Base-by-base conservation (phyloP, 371 early-diverging fungal genomes). In the Dichotomocladium elegans region DNA sequence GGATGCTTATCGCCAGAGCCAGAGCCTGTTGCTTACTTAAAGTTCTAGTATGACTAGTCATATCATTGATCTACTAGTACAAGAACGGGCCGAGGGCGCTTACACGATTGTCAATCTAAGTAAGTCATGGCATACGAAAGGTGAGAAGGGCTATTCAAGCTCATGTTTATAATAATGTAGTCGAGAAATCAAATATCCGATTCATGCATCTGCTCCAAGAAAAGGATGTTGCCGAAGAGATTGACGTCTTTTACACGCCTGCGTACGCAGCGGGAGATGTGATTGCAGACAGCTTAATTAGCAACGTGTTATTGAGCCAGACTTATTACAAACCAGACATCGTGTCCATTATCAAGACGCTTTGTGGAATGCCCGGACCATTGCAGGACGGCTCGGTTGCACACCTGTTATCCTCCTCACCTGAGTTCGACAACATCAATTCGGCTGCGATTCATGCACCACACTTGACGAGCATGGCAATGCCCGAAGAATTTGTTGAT, bases 241-340 rank as follows among this genome's bases (percentile, higher is more conserved):
- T 61, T 30, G 66, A 66, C 55, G 61, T 63, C 1, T 66, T 70
- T 41, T 63, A 63, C 47, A 66, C 77, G 7, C 75, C 80, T 1
- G 61, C 73, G 1, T 80, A 75, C 41, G 80, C 80, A 0, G 72
- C 73, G 24, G 80, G 80, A 9, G 71, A 75, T 35, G 80, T 80
- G 29, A 55, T 80, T 22, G 72, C 68, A 1, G 71, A 67, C 27
- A 67, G 66, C 22, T 41, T 75, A 37, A 58, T 80, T 24, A 71
- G 71, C 52, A 73, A 77, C 49, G 70, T 80, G 2, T 60, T 80
- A 21, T 48, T 68, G 11, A 64, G 72, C 47, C 80, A 80, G 49
- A 68, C 74, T 0, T 80, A 77, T 42, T 73, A 75, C 46, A 77
- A 80, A 30, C 66, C 73, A 2, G 74, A 74, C 29, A 77, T 80